Percentiles rank a stretch among this genome's conserved stretches.
Evolutionary conservation across 306 rosid species (phyloP).

Genomic region (Cucumis cinereus): DNA sequence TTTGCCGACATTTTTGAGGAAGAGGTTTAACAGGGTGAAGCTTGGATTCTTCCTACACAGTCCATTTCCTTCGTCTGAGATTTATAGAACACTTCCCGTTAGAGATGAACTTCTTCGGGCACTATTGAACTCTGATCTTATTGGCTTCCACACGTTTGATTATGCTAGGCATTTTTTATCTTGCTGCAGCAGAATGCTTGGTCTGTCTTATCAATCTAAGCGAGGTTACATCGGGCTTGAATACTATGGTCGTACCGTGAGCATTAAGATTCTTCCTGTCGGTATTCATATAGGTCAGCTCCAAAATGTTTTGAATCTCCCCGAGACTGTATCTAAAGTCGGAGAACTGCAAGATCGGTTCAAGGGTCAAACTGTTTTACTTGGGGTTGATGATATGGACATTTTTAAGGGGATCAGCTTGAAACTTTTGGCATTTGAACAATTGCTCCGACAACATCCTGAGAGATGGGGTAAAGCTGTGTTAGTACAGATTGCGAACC

Average conservation of each 20-base stretch:
- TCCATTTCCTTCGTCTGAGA: constrained; percentile 57
- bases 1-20: constrained; percentile 81
- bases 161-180: constrained; percentile 88
- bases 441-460: constrained; percentile 64
- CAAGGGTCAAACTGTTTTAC: constrained; percentile 54
- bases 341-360: constrained; percentile 48
- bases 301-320: constrained; percentile 41
- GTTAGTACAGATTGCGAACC: constrained; percentile 75
- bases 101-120: constrained; percentile 85
- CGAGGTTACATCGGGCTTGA: constrained; percentile 89
- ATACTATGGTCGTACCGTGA: constrained; percentile 82
- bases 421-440: constrained; percentile 85
- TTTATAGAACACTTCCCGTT: constrained; percentile 74
- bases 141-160: constrained; percentile 88
- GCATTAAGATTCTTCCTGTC: constrained; percentile 62
- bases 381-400: constrained; percentile 76
- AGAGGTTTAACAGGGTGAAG: constrained; percentile 37
- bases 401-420: constrained; percentile 78
- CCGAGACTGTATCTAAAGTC: constrained; percentile 55
- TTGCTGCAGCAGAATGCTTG: constrained; percentile 86
- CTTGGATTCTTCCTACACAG: constrained; percentile 57
- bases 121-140: constrained; percentile 69
- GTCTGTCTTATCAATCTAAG: constrained; percentile 69
- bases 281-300: constrained; percentile 85
- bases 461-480: constrained; percentile 74